Base-by-base conservation (phyloP, 1,284 basidiomycete species). In the Takashimella koratensis region DNA sequence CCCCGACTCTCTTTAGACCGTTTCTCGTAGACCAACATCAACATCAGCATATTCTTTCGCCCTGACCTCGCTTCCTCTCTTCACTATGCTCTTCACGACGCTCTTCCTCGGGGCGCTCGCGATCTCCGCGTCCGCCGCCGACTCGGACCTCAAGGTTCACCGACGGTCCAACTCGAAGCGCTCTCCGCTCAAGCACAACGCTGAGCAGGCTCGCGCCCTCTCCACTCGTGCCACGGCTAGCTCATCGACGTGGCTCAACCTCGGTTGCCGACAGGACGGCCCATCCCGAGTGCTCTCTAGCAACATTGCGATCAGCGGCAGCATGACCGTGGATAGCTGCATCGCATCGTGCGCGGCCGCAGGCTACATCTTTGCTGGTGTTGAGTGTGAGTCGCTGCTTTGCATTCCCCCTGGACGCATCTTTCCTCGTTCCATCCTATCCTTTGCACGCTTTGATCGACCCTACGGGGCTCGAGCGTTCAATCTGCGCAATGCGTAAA, bases 321-420 rank as follows among this genome's bases (percentile, higher is more conserved):
- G 52, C 42, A 65, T 74, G 62, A 70, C 72, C 30, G 55, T 69
- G 49, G 69, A 72, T 58, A 53, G 46, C 30, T 77, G 76, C 55
- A 57, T 73, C 16, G 53, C 63, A 5, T 53, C 56, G 13, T 76
- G 75, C 55, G 65, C 68, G 40, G 59, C 61, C 47, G 53, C 53
- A 43, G 70, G 70, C 1, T 77, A 66, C 66, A 60, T 56, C 13
- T 74, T 63, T 45, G 73, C 72, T 30, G 75, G 74, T 52, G 58
- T 74, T 19, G 66, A 76, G 59, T 72, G 57, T 58, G 49, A 58
- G 57, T 55, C 3, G 5, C 23, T 47, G 25, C 40, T 26, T 19
- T 43, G 2, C 20, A 24, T 48, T 25, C 20, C 20, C 23, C 8
- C 4, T 20, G 23, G 20, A 25, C 23, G 25, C 27, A 8, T 16